phyloP scores from a whole-genome alignment of 805 yeast genomes.

The Candida maris region DNA sequence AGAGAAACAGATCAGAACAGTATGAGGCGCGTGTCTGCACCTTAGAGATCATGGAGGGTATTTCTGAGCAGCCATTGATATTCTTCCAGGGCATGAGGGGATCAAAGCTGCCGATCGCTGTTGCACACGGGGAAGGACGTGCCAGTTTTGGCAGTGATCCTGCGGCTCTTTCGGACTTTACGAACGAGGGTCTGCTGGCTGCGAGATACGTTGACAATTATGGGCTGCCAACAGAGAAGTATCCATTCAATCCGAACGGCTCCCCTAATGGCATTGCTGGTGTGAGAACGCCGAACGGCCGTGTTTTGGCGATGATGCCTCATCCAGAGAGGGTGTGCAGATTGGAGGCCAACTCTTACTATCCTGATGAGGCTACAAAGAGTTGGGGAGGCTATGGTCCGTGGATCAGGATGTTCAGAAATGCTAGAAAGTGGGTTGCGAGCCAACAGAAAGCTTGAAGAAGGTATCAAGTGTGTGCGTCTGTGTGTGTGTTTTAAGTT shows the following conservation, averaged over 20 bases:
- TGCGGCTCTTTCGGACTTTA: conserved; percentile 46
- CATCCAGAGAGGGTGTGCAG: conserved; percentile 96
- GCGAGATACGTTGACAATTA: conserved; percentile 88
- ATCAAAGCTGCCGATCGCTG: conserved; percentile 92
- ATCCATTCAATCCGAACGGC: conserved; percentile 96
- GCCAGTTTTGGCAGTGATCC: conserved; percentile 58
- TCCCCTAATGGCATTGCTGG: conserved; percentile 93
- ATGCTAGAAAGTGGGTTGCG: conserved; percentile 90
- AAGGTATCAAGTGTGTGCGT: too few species aligned
- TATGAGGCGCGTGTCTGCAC: conserved; percentile 93
- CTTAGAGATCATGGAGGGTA: conserved; percentile 67
- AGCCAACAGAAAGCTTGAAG: conserved; percentile 10
- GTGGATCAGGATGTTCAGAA: conserved; percentile 89
- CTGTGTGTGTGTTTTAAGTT: neutral
- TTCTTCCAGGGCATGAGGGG: conserved; percentile 90
- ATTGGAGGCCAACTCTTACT: conserved; percentile 87
- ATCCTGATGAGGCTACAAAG: conserved; percentile 58
- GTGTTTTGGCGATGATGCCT: conserved; percentile 98
- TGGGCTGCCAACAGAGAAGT: conserved; percentile 75
- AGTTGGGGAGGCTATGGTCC: conserved; percentile 87
- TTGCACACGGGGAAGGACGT: conserved; percentile 98
- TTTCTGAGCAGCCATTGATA: conserved; percentile 50
- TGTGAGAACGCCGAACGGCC: conserved; percentile 82
- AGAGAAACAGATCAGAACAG: conserved; percentile 87
- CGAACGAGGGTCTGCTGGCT: conserved; percentile 51